Conservation (phyloP, 164 flowering plant species). For the Dillenia suffruticosa region DNA sequence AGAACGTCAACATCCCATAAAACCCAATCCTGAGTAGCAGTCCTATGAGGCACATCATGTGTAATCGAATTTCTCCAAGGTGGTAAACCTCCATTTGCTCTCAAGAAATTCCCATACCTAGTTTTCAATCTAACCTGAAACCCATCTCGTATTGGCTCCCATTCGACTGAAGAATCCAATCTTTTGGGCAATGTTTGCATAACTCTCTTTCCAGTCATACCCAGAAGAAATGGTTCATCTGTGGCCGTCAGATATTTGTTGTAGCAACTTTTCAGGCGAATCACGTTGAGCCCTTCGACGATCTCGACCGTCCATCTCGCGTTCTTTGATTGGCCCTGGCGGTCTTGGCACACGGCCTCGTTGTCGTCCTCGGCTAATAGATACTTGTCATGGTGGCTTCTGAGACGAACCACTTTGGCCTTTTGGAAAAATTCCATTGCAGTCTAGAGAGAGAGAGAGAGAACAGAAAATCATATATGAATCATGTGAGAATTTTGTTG, state of each 20-base stretch:
- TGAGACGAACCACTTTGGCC: conserved; percentile 24
- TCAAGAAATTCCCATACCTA: conserved; percentile 37
- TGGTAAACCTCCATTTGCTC: conserved; percentile 56
- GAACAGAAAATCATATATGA: too few species aligned
- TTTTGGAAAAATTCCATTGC: conserved; percentile 19
- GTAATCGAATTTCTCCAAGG: conserved; percentile 61
- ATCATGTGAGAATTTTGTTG: too few species aligned
- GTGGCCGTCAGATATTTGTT: conserved; percentile 44
- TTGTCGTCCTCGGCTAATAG: conserved; percentile 36
- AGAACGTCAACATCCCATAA: conserved; percentile 49
- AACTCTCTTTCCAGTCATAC: conserved; percentile 42
- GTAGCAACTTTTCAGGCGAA: conserved; percentile 40
- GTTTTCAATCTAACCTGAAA: conserved; percentile 41
- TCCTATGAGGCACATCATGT: conserved; percentile 52
- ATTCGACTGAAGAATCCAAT: conserved; percentile 42
- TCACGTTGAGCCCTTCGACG: conserved; percentile 3
- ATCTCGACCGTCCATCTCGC: conserved; percentile 41
- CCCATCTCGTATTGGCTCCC: conserved; percentile 61
- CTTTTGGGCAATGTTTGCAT: conserved; percentile 29
- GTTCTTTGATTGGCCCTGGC: conserved; percentile 19
- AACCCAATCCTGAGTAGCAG: conserved; percentile 41
- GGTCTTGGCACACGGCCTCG: conserved; percentile 33
- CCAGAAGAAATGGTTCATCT: conserved; percentile 21
- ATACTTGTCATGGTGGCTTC: conserved; percentile 43
- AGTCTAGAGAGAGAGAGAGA: too few species aligned